Base-by-base conservation (phyloP, 345 rosid species). In the Aquilaria sinensis region DNA sequence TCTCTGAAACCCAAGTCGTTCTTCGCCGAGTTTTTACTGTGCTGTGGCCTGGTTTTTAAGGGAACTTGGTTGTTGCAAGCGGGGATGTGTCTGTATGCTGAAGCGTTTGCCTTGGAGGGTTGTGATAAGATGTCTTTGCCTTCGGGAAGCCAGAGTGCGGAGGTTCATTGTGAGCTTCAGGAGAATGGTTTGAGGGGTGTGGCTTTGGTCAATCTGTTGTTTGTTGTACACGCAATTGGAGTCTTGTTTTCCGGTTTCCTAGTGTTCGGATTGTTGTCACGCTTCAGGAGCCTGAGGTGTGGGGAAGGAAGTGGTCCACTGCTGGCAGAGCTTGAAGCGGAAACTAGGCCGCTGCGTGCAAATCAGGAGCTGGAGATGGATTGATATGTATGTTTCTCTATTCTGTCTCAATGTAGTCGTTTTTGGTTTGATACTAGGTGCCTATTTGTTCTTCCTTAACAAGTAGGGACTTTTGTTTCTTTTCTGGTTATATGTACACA, bases 21-120 rank as follows among this genome's bases (percentile, higher is more conserved):
- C 68, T 79, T 77, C 12, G 80, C 80, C 0, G 88, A 85, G 68
- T 81, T 74, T 63, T 57, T 64, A 48, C 51, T 85, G 63, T 83
- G 70, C 37, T 74, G 66, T 61, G 83, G 83, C 0, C 60, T 85
- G 78, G 66, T 85, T 60, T 70, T 83, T 31, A 81, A 76, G 68
- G 86, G 86, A 45, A 67, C 72, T 61, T 83, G 88, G 88, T 59
- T 77, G 53, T 63, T 83, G 65, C 88, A 83, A 69, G 76, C 81
- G 53, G 86, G 81, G 31, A 63, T 85, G 57, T 65, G 61, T 65
- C 63, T 85, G 66, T 77, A 78, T 53, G 78, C 78, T 16, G 86
- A 83, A 55, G 61, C 65, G 3, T 85, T 79, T 70, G 74, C 57
- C 1, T 62, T 79, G 3, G 71, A 74, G 63, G 91, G 91, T 34